A percentile compares a stretch with the other conserved stretches of the same genome.
Evolutionary conservation across 2,329 filamentous ascomycete genomes (phyloP).

Genomic region (Chaetomium olivaceum): DNA sequence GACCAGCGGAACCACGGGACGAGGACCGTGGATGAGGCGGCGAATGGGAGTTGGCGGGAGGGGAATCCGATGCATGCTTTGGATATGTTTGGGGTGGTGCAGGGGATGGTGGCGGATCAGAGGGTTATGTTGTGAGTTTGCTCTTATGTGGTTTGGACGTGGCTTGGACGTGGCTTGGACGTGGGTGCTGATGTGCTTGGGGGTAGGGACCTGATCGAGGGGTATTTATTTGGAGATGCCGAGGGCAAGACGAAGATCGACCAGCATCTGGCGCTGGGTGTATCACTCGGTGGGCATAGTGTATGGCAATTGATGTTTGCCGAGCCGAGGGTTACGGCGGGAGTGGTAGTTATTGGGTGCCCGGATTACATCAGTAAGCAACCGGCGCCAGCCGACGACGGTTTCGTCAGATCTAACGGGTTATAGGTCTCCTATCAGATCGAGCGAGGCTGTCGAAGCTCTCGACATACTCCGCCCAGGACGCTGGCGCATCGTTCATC

Average conservation of each 20-base stretch:
- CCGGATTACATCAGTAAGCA: conserved; percentile 78
- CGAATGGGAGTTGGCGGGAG: conserved; percentile 76
- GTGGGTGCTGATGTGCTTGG: neutral
- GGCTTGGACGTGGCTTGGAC: neutral
- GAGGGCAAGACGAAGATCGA: conserved; percentile 47
- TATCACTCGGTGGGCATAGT: conserved; percentile 84
- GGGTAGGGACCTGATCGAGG: conserved; percentile 63
- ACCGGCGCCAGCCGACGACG: neutral
- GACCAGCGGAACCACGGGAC: conserved; percentile 93
- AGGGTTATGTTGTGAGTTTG: conserved; percentile 60
- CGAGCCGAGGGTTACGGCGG: conserved; percentile 77
- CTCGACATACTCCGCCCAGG: conserved; percentile 56
- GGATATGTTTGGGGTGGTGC: conserved; percentile 85
- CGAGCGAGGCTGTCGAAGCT: conserved; percentile 73
- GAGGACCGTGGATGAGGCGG: conserved; percentile 63
- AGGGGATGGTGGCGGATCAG: conserved; percentile 73
- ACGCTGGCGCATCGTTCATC: conserved; percentile 64
- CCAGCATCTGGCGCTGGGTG: conserved; percentile 74
- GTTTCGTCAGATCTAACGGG: neutral
- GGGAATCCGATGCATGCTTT: conserved; percentile 82
- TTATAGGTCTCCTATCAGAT: conserved; percentile 67
- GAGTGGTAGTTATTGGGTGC: conserved; percentile 80
- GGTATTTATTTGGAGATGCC: conserved; percentile 64
- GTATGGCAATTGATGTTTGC: conserved; percentile 81
- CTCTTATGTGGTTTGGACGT: neutral